These are phyloP conservation scores for Phanerochaete carnosa DNA, from an alignment of 768 basidiomycete species.

Conservation along the genomic window DNA sequence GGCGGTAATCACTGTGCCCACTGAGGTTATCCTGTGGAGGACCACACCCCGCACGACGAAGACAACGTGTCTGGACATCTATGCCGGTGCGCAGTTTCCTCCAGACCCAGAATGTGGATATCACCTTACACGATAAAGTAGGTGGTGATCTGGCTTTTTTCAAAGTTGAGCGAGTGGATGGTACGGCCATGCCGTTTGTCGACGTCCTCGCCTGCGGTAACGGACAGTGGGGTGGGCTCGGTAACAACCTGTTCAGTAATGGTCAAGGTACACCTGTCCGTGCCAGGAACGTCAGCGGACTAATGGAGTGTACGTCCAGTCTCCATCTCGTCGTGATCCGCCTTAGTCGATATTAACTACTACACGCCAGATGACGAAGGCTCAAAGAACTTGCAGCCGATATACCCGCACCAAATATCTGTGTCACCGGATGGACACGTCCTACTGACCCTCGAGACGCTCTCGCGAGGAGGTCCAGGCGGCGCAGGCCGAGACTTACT, in stretches of 20 bases:
- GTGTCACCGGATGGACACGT: slow-evolving; percentile 78
- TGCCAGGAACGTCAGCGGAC: slow-evolving; percentile 77
- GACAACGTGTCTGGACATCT: slow-evolving; percentile 61
- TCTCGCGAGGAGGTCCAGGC: slow-evolving; percentile 42
- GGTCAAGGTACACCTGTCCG: slow-evolving; percentile 68
- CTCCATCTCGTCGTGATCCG: not conserved
- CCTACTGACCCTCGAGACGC: slow-evolving; percentile 68
- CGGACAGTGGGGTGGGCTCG: slow-evolving; percentile 80
- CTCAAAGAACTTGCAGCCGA: slow-evolving; percentile 54
- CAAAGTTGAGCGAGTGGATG: slow-evolving; percentile 54
- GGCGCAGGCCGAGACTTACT: slow-evolving; percentile 61
- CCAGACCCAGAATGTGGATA: not conserved
- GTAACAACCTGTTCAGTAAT: slow-evolving; percentile 62
- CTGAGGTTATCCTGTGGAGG: slow-evolving; percentile 76
- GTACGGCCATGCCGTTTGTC: slow-evolving; percentile 33
- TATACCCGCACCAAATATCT: slow-evolving; percentile 58
- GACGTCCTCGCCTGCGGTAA: slow-evolving; percentile 78
- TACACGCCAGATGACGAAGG: slow-evolving; percentile 58
- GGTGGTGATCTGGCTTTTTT: slow-evolving; percentile 81
- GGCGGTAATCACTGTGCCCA: slow-evolving; percentile 74
- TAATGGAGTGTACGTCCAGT: slow-evolving; percentile 74
- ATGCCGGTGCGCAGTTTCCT: slow-evolving; percentile 49
- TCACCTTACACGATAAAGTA: slow-evolving; percentile 18
- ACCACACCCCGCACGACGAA: slow-evolving; percentile 44
- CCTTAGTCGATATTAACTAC: not conserved